These are phyloP conservation scores for Tolypocladium tundrense DNA, from an alignment of 2,329 filamentous ascomycete species.

Conservation along the genomic window DNA sequence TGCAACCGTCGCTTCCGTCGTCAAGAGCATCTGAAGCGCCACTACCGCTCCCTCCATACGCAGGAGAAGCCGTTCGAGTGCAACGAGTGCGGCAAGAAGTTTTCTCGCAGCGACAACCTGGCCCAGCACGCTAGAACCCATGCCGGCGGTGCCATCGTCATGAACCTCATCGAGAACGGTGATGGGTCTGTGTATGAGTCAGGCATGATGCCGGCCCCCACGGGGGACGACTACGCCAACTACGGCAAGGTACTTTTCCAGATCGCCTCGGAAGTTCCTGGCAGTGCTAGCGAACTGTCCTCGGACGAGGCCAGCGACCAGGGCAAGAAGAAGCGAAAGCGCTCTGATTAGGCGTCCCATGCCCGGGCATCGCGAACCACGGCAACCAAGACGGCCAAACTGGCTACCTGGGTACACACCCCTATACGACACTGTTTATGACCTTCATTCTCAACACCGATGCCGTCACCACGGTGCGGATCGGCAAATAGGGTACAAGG, in stretches of 20 bases:
- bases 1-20: conserved; percentile 96
- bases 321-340: conserved; percentile 61
- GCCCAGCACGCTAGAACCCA: conserved; percentile 94
- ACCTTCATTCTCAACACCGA: conserved; percentile 4
- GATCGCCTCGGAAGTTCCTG: conserved; percentile 62
- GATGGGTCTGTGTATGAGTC: conserved; percentile 37
- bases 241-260: conserved; percentile 76
- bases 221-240: conserved; percentile 52
- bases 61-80: conserved; percentile 98
- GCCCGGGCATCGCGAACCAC: not conserved
- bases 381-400: not conserved
- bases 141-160: conserved; percentile 78
- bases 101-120: conserved; percentile 94
- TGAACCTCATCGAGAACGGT: conserved; percentile 72
- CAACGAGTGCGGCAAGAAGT: conserved; percentile 97
- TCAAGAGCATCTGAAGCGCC: conserved; percentile 96
- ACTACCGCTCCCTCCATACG: conserved; percentile 96
- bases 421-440: conserved; percentile 6
- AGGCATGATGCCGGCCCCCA: conserved; percentile 30
- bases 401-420: not conserved
- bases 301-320: conserved; percentile 41
- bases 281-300: conserved; percentile 49
- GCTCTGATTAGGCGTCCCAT: conserved; percentile 42
- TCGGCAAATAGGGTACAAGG: conserved; percentile 16
- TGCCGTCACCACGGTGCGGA: conserved; percentile 5